A percentile compares a stretch with the other conserved stretches of the same genome.
Conservation (phyloP, 2,329 filamentous ascomycete species). For the Aspergillus transmontanensis region DNA sequence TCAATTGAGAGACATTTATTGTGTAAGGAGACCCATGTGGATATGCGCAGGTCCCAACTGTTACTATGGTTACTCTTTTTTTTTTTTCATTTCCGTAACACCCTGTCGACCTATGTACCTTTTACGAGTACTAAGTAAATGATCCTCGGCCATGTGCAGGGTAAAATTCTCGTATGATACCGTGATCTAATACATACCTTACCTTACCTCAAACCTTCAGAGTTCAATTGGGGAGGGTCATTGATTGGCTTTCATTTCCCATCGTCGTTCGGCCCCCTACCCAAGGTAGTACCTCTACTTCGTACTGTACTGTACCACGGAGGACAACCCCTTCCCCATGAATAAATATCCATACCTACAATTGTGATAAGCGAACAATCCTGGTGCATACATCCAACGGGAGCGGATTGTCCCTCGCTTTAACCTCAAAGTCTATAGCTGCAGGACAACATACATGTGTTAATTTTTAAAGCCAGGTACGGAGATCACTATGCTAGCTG, state of each 20-base stretch:
- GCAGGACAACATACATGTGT: not conserved
- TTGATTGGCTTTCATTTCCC: slow-evolving; percentile 1
- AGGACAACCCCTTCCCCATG: not conserved
- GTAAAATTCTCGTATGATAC: not conserved
- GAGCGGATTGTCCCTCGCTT: not conserved
- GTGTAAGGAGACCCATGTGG: slow-evolving; percentile 7
- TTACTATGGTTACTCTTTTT: slow-evolving; percentile 9
- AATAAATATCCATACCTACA: not conserved
- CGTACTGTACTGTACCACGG: not conserved
- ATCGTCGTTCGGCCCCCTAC: not conserved
- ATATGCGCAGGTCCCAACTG: slow-evolving; percentile 2
- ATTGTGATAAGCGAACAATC: not conserved
- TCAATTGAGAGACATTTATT: slow-evolving; percentile 3
- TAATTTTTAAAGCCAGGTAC: not conserved
- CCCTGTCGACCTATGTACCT: not conserved
- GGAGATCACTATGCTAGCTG: not conserved
- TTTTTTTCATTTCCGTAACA: not conserved
- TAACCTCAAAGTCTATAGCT: not conserved
- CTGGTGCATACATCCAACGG: not conserved
- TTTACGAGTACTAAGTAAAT: not conserved
- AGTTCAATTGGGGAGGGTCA: not conserved
- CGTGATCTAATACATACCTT: not conserved
- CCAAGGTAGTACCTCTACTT: not conserved
- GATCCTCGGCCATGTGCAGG: not conserved
- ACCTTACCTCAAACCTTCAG: not conserved